Evolutionary conservation across 305 asterid species (phyloP).

Genomic region (Plantago coronopus): DNA sequence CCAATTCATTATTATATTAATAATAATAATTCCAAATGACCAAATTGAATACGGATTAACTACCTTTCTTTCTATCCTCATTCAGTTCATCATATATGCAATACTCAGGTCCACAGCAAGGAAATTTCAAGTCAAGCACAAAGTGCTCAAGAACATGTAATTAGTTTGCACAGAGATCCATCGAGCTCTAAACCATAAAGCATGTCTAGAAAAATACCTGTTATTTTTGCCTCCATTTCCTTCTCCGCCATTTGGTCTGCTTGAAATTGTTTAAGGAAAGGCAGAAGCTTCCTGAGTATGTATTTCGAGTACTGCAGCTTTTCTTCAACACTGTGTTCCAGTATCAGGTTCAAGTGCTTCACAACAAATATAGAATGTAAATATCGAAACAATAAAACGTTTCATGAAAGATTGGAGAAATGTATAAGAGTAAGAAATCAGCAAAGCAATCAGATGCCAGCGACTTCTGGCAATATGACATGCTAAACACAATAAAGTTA

Average conservation of each 20-base stretch:
- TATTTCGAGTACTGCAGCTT: conserved; percentile 42
- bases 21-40: too few relatives aligned
- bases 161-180: too few relatives aligned
- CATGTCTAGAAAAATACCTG: conserved; percentile 35
- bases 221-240: conserved; percentile 57
- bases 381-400: conserved; percentile 7
- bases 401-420: conserved; percentile 3
- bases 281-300: conserved; percentile 49
- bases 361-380: conserved; percentile 15
- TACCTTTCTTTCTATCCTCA: too few relatives aligned
- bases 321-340: conserved; percentile 33
- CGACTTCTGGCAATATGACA: background rate
- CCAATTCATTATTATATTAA: too few relatives aligned
- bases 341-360: conserved; percentile 38
- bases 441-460: background rate
- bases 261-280: conserved; percentile 46
- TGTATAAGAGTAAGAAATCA: background rate
- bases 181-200: background rate
- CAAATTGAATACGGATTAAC: too few relatives aligned
- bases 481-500: too few relatives aligned
- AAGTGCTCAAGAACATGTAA: background rate
- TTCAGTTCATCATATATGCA: too few relatives aligned
- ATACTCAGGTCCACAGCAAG: too few relatives aligned
- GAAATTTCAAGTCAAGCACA: background rate
- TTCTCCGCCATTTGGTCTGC: conserved; percentile 54